phyloP scores from a whole-genome alignment of 2,329 filamentous ascomycete genomes.

The Rhynchosporium agropyri region DNA sequence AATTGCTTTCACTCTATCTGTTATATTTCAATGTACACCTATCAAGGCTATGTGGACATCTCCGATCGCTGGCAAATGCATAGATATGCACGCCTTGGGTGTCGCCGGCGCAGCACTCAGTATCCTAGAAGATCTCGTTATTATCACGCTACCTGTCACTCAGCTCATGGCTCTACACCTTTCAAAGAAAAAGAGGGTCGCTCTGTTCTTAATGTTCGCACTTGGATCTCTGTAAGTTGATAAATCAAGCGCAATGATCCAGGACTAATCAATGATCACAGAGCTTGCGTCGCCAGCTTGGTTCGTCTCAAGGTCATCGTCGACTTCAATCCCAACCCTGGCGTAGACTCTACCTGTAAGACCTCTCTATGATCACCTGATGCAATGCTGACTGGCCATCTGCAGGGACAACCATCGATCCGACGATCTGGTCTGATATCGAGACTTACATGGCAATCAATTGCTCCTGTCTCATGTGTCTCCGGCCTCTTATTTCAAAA shows the following conservation, averaged over 20 bases:
- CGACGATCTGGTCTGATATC: conserved; percentile 36
- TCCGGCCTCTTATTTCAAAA: too few species aligned
- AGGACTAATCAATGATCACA: conserved; percentile 9
- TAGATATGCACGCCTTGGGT: conserved; percentile 64
- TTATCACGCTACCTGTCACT: conserved; percentile 66
- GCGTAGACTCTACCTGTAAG: conserved; percentile 32
- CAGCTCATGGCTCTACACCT: conserved; percentile 64
- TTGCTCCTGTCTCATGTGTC: background rate
- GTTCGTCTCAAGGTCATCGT: conserved; percentile 31
- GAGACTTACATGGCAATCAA: conserved; percentile 35
- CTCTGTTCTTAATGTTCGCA: conserved; percentile 66
- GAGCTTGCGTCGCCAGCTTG: conserved; percentile 33
- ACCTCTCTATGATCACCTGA: background rate
- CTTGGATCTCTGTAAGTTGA: conserved; percentile 64
- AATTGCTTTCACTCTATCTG: conserved; percentile 19
- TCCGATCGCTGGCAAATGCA: conserved; percentile 48
- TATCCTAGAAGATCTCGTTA: conserved; percentile 67
- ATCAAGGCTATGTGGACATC: conserved; percentile 24
- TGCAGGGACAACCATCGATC: conserved; percentile 30
- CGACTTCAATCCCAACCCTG: conserved; percentile 16
- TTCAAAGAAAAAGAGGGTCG: conserved; percentile 65
- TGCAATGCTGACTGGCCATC: background rate
- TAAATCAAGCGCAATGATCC: background rate
- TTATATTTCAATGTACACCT: conserved; percentile 29
- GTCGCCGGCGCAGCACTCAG: conserved; percentile 68